phyloP scores from a whole-genome alignment of 805 yeast genomes.

The Candida nonsorbophila region DNA sequence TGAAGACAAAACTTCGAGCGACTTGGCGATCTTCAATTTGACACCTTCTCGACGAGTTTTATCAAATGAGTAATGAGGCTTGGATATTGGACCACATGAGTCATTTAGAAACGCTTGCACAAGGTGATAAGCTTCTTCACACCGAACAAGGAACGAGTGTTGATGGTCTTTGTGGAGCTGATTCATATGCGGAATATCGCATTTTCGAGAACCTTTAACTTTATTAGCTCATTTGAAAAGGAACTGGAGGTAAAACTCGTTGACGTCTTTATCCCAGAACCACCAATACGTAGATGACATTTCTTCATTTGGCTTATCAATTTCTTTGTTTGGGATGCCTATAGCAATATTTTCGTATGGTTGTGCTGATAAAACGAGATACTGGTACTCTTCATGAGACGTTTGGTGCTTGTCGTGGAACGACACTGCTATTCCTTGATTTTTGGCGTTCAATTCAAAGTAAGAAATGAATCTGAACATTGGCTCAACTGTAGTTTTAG shows the following conservation, averaged over 20 bases:
- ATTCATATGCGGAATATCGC: background rate
- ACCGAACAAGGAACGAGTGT: conserved; percentile 12
- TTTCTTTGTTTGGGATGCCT: conserved; percentile 63
- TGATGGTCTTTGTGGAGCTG: conserved; percentile 6
- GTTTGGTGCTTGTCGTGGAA: conserved; percentile 11
- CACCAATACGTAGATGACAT: conserved; percentile 49
- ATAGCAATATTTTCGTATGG: conserved; percentile 83
- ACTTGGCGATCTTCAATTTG: conserved; percentile 19
- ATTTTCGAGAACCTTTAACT: background rate
- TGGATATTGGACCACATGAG: too few relatives aligned
- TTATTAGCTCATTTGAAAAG: conserved; percentile 51
- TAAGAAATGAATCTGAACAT: conserved; percentile 72
- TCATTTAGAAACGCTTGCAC: conserved; percentile 27
- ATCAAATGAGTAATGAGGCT: too few relatives aligned
- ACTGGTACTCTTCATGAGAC: conserved; percentile 63
- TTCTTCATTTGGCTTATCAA: conserved; percentile 22
- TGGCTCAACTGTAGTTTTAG: conserved; percentile 50
- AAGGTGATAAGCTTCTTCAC: conserved; percentile 27
- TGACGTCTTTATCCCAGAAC: conserved; percentile 67
- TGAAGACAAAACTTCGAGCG: conserved; percentile 20
- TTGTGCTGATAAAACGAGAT: conserved; percentile 76
- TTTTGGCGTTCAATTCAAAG: conserved; percentile 50
- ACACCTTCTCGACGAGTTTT: conserved; percentile 9
- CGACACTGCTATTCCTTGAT: conserved; percentile 30
- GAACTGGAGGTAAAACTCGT: conserved; percentile 67